These are phyloP conservation scores for Inga laurina DNA, from an alignment of 306 rosid species.

Conservation along the genomic window DNA sequence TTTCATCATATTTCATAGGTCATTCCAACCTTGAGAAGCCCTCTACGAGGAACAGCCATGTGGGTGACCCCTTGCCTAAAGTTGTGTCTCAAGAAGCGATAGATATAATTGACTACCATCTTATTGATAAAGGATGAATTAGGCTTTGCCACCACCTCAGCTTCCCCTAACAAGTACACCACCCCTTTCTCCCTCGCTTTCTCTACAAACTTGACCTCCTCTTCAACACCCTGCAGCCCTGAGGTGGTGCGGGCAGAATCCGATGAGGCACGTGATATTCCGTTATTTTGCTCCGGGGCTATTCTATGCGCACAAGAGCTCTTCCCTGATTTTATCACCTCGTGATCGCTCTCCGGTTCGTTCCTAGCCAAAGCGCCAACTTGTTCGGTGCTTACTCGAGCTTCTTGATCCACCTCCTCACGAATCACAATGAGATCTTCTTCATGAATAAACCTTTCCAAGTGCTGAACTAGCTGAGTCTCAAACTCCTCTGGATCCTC, in stretches of 20 bases:
- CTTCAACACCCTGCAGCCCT: constrained; percentile 32
- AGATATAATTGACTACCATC: constrained; percentile 60
- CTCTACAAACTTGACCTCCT: constrained; percentile 58
- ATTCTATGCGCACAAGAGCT: constrained; percentile 35
- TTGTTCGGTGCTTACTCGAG: constrained; percentile 7
- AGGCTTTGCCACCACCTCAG: constrained; percentile 65
- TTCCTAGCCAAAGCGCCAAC: neutral
- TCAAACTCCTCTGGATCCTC: constrained; percentile 58
- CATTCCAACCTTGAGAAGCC: constrained; percentile 75
- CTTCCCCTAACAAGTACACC: constrained; percentile 74
- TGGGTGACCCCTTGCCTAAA: constrained; percentile 59
- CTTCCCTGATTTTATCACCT: neutral
- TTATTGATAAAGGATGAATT: constrained; percentile 67
- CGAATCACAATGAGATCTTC: constrained; percentile 30
- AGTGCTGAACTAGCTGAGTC: constrained; percentile 50
- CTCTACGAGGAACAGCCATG: constrained; percentile 48
- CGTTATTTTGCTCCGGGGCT: neutral
- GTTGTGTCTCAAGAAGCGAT: constrained; percentile 69
- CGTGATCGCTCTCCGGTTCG: neutral
- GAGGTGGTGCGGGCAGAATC: constrained; percentile 10
- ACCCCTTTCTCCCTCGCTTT: constrained; percentile 61
- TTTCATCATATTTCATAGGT: constrained; percentile 42
- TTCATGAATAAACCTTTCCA: constrained; percentile 54
- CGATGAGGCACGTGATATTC: constrained; percentile 4
- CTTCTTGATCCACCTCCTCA: neutral